Evolutionary conservation across 495 filamentous ascomycete genomes (phyloP).

Genomic region (Hyphodiscus hymeniophilus): DNA sequence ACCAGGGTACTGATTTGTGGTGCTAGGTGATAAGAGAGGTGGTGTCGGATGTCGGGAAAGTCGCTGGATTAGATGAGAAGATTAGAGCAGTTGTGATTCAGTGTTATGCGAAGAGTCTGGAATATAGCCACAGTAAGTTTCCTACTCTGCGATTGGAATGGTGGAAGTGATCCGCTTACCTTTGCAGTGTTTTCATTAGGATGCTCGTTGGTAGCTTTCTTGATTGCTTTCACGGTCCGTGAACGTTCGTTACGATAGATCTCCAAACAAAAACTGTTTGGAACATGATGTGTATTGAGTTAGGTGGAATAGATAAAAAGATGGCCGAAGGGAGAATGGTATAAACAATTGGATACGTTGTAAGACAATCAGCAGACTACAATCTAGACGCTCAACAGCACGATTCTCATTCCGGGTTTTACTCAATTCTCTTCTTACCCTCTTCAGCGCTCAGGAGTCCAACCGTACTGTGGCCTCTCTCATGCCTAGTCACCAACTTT

Average conservation of each 20-base stretch:
- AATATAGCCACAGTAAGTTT: slow-evolving; percentile 9
- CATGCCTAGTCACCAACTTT: slow-evolving; percentile 59
- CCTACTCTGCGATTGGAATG: background rate
- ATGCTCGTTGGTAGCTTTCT: background rate
- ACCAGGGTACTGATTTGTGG: background rate
- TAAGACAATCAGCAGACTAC: too few species aligned
- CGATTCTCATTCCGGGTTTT: too few species aligned
- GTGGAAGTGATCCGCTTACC: background rate
- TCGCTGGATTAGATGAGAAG: background rate
- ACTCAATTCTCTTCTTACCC: slow-evolving; percentile 90
- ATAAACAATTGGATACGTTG: too few species aligned
- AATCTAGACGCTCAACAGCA: background rate
- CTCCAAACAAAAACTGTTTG: background rate
- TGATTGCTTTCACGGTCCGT: slow-evolving; percentile 8
- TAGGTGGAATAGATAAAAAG: too few species aligned
- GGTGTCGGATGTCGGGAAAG: slow-evolving; percentile 1
- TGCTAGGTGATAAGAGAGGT: background rate
- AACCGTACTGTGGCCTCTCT: slow-evolving; percentile 69
- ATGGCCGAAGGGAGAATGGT: too few species aligned
- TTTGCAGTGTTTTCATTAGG: slow-evolving; percentile 3
- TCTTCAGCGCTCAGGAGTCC: slow-evolving; percentile 79
- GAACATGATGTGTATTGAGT: too few species aligned
- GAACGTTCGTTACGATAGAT: slow-evolving; percentile 5
- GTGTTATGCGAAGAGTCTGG: slow-evolving; percentile 9
- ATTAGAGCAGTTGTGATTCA: slow-evolving; percentile 1